phyloP scores from a whole-genome alignment of 2,329 filamentous ascomycete genomes.

The Akanthomyces uredinophilus region DNA sequence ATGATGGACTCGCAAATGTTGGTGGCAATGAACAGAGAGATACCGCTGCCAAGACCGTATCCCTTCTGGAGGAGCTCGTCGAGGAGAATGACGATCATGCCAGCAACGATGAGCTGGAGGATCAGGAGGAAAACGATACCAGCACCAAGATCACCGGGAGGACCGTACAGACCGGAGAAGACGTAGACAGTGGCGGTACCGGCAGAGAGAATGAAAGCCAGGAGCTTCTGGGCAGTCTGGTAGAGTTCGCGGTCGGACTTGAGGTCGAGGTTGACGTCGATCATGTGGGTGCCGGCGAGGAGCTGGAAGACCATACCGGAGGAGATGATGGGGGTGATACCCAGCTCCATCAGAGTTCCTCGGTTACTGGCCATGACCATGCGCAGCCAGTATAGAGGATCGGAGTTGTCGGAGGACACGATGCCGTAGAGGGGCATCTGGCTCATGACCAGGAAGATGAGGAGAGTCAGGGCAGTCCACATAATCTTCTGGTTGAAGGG shows the following conservation, averaged over 20 bases:
- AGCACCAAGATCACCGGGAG: constrained; percentile 91
- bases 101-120: constrained; percentile 94
- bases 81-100: constrained; percentile 97
- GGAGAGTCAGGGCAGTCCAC: constrained; percentile 89
- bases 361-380: constrained; percentile 99
- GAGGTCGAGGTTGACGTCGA: constrained; percentile 99
- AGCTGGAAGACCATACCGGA: constrained; percentile 99
- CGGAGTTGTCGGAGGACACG: constrained; percentile 96
- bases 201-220: constrained; percentile 95
- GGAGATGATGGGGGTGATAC: constrained; percentile 98
- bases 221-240: constrained; percentile 98
- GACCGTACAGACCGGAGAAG: constrained; percentile 95
- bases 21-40: constrained; percentile 98
- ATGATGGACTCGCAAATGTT: constrained; percentile 99
- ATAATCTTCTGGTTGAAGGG: constrained; percentile 98
- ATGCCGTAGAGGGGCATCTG: constrained; percentile 99
- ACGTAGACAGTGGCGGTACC: constrained; percentile 98
- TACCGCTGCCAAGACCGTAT: constrained; percentile 96
- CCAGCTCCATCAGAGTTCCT: constrained; percentile 91
- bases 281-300: constrained; percentile 97
- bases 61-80: constrained; percentile 99
- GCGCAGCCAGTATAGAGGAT: constrained; percentile 98
- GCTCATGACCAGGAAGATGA: constrained; percentile 99
- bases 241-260: constrained; percentile 99
- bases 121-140: constrained; percentile 98